These are phyloP conservation scores for Gossypium aridum DNA, from an alignment of 441 rosid species.

Conservation along the genomic window DNA sequence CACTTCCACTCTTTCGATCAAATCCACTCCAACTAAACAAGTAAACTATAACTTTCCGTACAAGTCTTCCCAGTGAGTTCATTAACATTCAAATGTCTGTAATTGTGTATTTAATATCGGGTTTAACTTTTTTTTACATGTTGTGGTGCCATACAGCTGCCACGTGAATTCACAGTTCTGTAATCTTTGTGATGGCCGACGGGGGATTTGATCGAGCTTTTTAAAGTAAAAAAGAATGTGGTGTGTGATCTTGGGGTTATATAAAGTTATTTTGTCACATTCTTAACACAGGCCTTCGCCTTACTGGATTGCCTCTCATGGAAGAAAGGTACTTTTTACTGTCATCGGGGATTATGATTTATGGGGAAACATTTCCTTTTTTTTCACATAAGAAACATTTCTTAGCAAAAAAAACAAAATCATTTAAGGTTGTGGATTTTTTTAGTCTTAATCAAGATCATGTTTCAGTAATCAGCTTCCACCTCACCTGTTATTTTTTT, in stretches of 20 bases:
- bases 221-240: not conserved
- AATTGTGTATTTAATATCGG: not conserved
- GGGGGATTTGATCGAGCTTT: not conserved
- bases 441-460: too few relatives aligned
- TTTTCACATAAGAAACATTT: too few relatives aligned
- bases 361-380: too few relatives aligned
- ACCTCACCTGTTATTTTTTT: too few relatives aligned
- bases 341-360: too few relatives aligned
- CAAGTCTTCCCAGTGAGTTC: not conserved
- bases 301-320: not conserved
- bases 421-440: too few relatives aligned
- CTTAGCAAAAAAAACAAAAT: too few relatives aligned
- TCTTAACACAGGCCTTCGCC: not conserved
- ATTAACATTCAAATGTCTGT: not conserved
- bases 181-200: not conserved
- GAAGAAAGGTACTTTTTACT: not conserved
- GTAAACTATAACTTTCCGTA: not conserved
- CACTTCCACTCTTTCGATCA: not conserved
- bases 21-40: not conserved
- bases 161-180: conserved; percentile 24
- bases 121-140: not conserved
- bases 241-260: not conserved
- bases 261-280: not conserved
- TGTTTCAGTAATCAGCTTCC: too few relatives aligned
- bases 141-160: conserved; percentile 16